Conservation (phyloP, 768 basidiomycete species). For the Phylloporus sp. region DNA sequence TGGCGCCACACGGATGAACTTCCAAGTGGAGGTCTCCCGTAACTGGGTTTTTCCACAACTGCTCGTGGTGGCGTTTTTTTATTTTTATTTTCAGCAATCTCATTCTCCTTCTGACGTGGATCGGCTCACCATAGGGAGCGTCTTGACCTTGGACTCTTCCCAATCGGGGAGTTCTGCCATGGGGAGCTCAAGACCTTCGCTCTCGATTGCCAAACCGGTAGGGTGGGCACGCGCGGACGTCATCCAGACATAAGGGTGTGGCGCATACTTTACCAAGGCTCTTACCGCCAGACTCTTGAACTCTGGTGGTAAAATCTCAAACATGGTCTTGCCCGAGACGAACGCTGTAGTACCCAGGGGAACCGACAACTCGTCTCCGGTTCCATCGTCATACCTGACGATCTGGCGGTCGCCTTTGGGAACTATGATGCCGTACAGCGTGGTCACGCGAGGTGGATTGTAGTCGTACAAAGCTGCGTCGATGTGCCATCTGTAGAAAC, state of each 20-base stretch:
- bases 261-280: constrained; percentile 68
- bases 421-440: constrained; percentile 72
- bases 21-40: constrained; percentile 82
- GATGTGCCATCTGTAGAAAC: constrained; percentile 92
- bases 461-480: constrained; percentile 80
- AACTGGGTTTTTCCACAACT: constrained; percentile 91
- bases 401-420: constrained; percentile 62
- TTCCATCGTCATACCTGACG: constrained; percentile 79
- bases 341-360: constrained; percentile 87
- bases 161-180: constrained; percentile 71
- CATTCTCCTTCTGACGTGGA: not conserved
- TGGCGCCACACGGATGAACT: constrained; percentile 78
- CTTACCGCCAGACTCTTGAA: constrained; percentile 80
- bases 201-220: constrained; percentile 80
- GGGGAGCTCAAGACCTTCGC: constrained; percentile 67
- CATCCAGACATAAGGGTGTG: constrained; percentile 93
- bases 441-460: constrained; percentile 78
- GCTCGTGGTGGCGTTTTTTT: not conserved
- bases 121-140: constrained; percentile 53
- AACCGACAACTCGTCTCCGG: constrained; percentile 75
- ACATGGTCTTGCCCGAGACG: constrained; percentile 77
- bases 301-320: constrained; percentile 64
- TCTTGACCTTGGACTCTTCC: constrained; percentile 72
- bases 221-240: constrained; percentile 64
- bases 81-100: constrained; percentile 1